Conservation (phyloP, 2,329 filamentous ascomycete species). For the Drechslerella stenobrocha region DNA sequence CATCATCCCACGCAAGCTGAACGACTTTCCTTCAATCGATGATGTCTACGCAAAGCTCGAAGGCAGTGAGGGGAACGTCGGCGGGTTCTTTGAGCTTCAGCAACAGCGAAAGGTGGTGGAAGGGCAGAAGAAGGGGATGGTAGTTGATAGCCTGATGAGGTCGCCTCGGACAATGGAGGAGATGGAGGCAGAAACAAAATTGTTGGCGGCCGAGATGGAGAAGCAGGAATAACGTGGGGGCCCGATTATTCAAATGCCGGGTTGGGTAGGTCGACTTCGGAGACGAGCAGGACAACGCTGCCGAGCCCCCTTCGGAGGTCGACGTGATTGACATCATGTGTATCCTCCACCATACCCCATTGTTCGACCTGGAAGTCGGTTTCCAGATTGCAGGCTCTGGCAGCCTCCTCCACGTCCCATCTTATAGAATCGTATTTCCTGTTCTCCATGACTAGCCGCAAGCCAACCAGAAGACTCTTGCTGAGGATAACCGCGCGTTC, state of each 20-base stretch:
- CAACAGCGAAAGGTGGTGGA: conserved; percentile 14
- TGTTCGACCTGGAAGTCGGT: conserved; percentile 84
- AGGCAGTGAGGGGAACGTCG: conserved; percentile 80
- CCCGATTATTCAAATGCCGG: conserved; percentile 26
- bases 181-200: conserved; percentile 76
- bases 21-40: conserved; percentile 66
- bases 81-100: conserved; percentile 64
- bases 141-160: conserved; percentile 62
- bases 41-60: conserved; percentile 82
- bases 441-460: conserved; percentile 82
- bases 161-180: conserved; percentile 69
- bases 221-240: conserved; percentile 49
- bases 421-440: conserved; percentile 60
- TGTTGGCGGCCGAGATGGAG: conserved; percentile 63
- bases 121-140: conserved; percentile 57
- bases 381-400: conserved; percentile 76
- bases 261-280: conserved; percentile 58
- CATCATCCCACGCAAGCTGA: conserved; percentile 73
- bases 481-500: conserved; percentile 81
- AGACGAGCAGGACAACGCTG: conserved; percentile 79
- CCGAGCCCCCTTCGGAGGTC: conserved; percentile 86
- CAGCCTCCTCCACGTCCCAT: conserved; percentile 83
- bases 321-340: conserved; percentile 92
- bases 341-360: conserved; percentile 98
- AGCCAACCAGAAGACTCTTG: conserved; percentile 80